Percentiles rank a stretch among this genome's conserved stretches.
Conservation (phyloP, 306 rosid genomes). For the Dicorynia guianensis region DNA sequence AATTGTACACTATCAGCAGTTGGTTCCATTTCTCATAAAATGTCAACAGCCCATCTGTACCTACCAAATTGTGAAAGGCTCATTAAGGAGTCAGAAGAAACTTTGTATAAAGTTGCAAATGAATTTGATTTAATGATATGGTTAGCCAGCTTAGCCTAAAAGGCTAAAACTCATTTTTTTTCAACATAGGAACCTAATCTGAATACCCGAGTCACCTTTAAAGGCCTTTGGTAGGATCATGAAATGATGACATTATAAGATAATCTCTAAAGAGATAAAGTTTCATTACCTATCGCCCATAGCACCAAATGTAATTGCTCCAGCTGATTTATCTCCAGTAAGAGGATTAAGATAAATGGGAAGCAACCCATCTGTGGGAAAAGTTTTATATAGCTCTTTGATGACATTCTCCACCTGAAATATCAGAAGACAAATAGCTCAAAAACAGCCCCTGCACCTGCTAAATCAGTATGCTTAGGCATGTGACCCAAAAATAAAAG, state of each 20-base stretch:
- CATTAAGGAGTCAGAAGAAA: slow-evolving; percentile 18
- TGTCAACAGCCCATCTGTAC: slow-evolving; percentile 7
- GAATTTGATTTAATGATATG: slow-evolving; percentile 28
- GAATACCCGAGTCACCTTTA: neutral
- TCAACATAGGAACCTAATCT: neutral
- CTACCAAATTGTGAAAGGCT: slow-evolving; percentile 8
- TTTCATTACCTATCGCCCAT: slow-evolving; percentile 91
- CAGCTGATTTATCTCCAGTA: slow-evolving; percentile 57
- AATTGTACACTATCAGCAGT: slow-evolving; percentile 18
- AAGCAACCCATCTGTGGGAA: slow-evolving; percentile 91
- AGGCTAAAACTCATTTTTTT: neutral
- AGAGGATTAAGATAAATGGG: slow-evolving; percentile 79
- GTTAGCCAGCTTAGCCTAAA: slow-evolving; percentile 3
- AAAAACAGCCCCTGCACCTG: slow-evolving; percentile 28
- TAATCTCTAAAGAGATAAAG: slow-evolving; percentile 13
- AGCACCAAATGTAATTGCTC: slow-evolving; percentile 92
- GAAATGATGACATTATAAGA: slow-evolving; percentile 18
- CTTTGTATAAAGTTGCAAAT: slow-evolving; percentile 4
- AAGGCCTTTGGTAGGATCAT: neutral
- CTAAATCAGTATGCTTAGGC: slow-evolving; percentile 1
- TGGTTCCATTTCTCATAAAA: neutral
- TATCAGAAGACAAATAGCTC: slow-evolving; percentile 39
- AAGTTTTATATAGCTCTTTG: slow-evolving; percentile 56
- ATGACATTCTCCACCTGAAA: slow-evolving; percentile 77
- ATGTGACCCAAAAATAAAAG: slow-evolving; percentile 16